Evolutionary conservation across 164 flowering plant species (phyloP), one percentile per base, ranked within the genome.

Genomic region (Buxus sempervirens): DNA sequence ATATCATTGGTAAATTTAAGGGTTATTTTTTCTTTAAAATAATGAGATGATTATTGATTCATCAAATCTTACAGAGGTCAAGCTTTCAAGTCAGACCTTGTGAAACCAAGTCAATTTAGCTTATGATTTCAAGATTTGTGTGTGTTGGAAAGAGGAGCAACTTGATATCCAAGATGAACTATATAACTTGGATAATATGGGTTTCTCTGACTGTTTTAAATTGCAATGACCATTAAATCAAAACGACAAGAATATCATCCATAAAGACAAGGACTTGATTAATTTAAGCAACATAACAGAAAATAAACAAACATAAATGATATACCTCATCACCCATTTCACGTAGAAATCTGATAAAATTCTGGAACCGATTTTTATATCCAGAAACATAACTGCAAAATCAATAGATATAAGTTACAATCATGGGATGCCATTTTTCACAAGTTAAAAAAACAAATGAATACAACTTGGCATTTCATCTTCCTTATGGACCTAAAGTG

Each of bases 271-370:
- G 60, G n/a, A 65, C 32, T 28, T 26, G 53, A 66, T 4, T n/a
- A 69, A 48, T 7, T 68, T 19, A 7, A 42, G 56, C 20, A 62
- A 23, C 41, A 20, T 48, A 38, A 54, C 53, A 25, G 28, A 26
- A 14, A 45, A 55, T 13, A n/a, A 36, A 58, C 21, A 48, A 13
- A 10, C 7, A 66, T 20, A 70, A 70, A 18, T 15, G 32, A 54
- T 53, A 61, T 86, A 95, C 99, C 97, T 95, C 99, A 78, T 95
- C 99, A 42, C 95, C 99, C 97, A 95, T 92, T 82, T 92, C 99
- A 42, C 99, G 94, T 26, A 95, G 82, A 75, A 89, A 86, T 69
- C 65, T 89, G 61, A 95, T 95, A 66, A 95, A 95, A 77, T 95
- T 92, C 85, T 95, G 99, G 78, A 92, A 95, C 61, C 99, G 85